Evolutionary conservation across 2,329 filamentous ascomycete genomes (phyloP), one percentile per base, ranked within the genome.

Genomic region (Xylariaceae sp.): DNA sequence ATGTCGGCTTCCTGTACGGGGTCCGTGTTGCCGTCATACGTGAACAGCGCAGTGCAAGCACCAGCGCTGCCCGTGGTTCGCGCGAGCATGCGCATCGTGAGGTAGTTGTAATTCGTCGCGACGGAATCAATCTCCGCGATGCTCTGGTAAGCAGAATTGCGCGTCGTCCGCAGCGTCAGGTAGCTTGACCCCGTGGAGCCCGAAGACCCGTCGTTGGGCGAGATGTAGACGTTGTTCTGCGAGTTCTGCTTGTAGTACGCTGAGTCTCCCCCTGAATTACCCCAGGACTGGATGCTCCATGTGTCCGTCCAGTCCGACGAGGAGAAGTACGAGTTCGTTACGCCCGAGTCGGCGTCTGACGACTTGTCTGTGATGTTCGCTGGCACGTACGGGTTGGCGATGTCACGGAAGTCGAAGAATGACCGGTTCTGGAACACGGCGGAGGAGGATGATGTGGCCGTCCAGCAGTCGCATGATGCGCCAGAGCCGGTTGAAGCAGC

Each of bases 1-100:
- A 79, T 64, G 55, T 80, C 76, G 6, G 73, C 67, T 56, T 79
- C 76, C 55, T 78, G 73, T n/a, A 77, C 65, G 16, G 64, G 50
- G 4, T 61, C 61, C 11, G 39, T 43, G 4, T 56, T 58, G 46
- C 65, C 64, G 11, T 64, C 62, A 62, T 78, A 79, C 16, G 74
- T 77, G 64, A 79, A 79, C 53, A 79, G 63, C 49, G 74, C 73
- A 6, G 74, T 70, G 46, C 74, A 70, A 42, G 72, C 76, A 16
- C 76, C 76, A 0, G 67, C 46, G 14, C 57, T 59, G 6, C 76
- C 75, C 2, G 64, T 57, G 17, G 73, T 74, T 36, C 76, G 73
- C 27, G 75, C 72, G 35, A 70, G 66, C 69, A 79, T 54, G 4
- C 53, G 48, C 47, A 77, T 52, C 3, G 70, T 72, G 36, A 70